Base-by-base conservation (phyloP, 192 early-diverging fungal species). In the Coemansia sp. region DNA sequence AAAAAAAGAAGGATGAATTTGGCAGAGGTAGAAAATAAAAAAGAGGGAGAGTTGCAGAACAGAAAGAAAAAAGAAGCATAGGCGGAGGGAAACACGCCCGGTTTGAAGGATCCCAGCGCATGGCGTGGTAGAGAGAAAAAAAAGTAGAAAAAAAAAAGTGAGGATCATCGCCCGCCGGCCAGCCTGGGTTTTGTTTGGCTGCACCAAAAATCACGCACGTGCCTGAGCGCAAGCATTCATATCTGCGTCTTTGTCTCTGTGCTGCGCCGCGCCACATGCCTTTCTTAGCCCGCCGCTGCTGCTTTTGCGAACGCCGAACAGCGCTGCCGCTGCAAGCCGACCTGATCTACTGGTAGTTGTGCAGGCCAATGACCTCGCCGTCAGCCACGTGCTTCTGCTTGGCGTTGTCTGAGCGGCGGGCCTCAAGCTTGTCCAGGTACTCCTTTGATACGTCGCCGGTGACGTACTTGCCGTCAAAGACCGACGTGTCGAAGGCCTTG, bases 381-480 rank as follows among this genome's bases (percentile, higher is more conserved):
- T 68, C 66, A 30, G 61, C 58, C 14, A 32, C 25, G 31, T 63
- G 38, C 63, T 77, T 76, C 59, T 74, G 67, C 80, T 68, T 83
- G 68, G 71, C 55, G 14, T 34, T 57, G 64, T 83, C 80, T 5
- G 71, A 70, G 72, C 80, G 80, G 52, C 68, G 71, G 28, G 49
- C 60, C 65, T 83, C 80, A 20, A 83, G 80, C 76, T 83, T 77
- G 50, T 74, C 60, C 64, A 95, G 67, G 66, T 95, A 95, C 57
- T 86, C 87, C 22, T 80, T 57, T 22, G 87, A 85, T 16, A 95
- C 83, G 60, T 84, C 85, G 58, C 91, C 93, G 7, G 96, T 94
- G 28, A 99, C 85, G 77, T 99, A 99, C 50, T 86, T 75, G 49
- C 95, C 94, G 63, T 94, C 94, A 77, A 99, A 99, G 7, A 99